A percentile compares a stretch with the other conserved stretches of the same genome.
These are phyloP conservation scores for Pisolithus albus DNA, from an alignment of 768 basidiomycete genomes.

Conservation along the genomic window DNA sequence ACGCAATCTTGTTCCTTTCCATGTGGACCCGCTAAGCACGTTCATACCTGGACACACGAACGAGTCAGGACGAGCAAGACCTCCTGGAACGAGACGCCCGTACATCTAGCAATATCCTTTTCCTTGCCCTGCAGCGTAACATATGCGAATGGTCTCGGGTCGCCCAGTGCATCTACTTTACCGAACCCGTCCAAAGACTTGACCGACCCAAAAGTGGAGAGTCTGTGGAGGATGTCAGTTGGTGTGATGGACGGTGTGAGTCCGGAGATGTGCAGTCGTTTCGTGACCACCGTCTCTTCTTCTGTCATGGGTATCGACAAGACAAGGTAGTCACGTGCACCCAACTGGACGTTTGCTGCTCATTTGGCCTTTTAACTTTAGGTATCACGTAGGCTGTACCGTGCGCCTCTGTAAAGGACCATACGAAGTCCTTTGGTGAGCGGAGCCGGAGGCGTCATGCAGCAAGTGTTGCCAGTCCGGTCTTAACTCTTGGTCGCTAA, in stretches of 20 bases:
- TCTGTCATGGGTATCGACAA: constrained; percentile 5
- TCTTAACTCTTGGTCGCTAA: no score
- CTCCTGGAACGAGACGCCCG: constrained; percentile 15
- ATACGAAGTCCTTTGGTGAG: no score
- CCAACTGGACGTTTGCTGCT: no score
- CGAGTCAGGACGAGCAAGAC: neutral
- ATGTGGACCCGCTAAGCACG: constrained; percentile 70
- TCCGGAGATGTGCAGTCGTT: constrained; percentile 69
- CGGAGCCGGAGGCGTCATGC: no score
- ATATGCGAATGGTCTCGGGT: constrained; percentile 66
- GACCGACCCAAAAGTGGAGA: constrained; percentile 64
- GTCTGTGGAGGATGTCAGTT: constrained; percentile 49
- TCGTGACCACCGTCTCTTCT: constrained; percentile 29
- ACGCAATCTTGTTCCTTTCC: constrained; percentile 82
- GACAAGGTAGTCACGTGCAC: neutral
- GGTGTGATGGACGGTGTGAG: constrained; percentile 58
- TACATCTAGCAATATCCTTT: constrained; percentile 59
- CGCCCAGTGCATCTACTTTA: constrained; percentile 52
- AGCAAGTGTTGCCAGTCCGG: no score
- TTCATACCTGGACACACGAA: constrained; percentile 49
- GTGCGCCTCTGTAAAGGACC: no score
- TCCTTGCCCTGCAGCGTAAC: constrained; percentile 62
- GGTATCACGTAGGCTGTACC: no score
- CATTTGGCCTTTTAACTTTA: no score
- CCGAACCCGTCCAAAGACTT: constrained; percentile 67